Base-by-base conservation (phyloP, 2,329 filamentous ascomycete genomes). In the Monosporascus sp. region DNA sequence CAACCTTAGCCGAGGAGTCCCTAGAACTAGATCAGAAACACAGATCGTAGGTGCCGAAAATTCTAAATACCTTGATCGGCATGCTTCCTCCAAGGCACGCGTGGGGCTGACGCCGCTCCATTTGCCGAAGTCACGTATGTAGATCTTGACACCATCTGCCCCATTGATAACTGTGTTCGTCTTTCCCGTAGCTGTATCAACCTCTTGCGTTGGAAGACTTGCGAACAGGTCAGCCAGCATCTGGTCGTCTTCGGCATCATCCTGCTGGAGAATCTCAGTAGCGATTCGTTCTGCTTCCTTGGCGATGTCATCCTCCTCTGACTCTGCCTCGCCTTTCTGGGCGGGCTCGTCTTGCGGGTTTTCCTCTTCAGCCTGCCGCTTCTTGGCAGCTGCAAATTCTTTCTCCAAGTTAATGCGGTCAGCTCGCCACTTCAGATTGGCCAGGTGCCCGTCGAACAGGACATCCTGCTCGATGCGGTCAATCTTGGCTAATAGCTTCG, bases 81-180 rank as follows among this genome's bases (percentile, higher is more conserved):
- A 95, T n/a, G 89, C 83, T 68, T 97, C 92, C 68, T 97, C 91
- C 14, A 97, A 72, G 27, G 89, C 79, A 58, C 88, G 81, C 56
- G 84, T 82, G 17, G 93, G 92, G 60, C 76, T 88, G 31, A 96
- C 71, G 7, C 93, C 92, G 15, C 82, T 81, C 75, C 84, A 85
- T 68, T 90, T 90, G 1, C 90, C 91, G 76, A 97, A 97, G 62
- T 97, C 88, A 44, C 89, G 79, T 48, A 96, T 79, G 1, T 75
- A 79, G 4, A 90, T 70, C 52, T 79, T 83, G 6, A 73, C 66
- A 2, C 82, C 79, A 57, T 81, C 69, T 51, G 73, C 60, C 47
- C 75, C 72, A 62, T 77, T 82, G 44, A 83, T 73, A 41, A 80
- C 78, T 0, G 76, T 85, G 38, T 70, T 76, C 2, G 76, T 78